Evolutionary conservation across 371 early-diverging fungal species (phyloP).

Genomic region (Mortierella polycephala): DNA sequence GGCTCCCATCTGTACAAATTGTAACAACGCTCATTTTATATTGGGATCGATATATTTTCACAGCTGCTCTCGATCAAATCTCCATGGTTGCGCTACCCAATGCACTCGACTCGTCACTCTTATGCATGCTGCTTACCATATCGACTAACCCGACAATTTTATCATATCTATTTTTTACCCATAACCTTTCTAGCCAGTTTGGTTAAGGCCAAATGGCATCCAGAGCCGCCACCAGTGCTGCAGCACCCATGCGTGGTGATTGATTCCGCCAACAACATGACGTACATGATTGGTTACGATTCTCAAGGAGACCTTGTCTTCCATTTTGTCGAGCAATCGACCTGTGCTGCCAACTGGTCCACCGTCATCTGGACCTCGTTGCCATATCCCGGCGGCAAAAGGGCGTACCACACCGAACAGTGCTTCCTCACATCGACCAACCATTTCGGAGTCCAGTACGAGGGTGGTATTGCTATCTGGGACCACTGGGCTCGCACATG

Average conservation of each 20-base stretch:
- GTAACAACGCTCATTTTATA: too few relatives aligned
- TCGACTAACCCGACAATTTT: slow-evolving; percentile 4
- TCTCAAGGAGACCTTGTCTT: slow-evolving; percentile 33
- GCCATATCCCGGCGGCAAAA: slow-evolving; percentile 39
- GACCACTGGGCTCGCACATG: slow-evolving; percentile 50
- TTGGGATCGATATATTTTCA: not conserved
- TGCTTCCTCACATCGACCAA: slow-evolving; percentile 42
- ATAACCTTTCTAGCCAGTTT: slow-evolving; percentile 1
- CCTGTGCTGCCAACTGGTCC: slow-evolving; percentile 37
- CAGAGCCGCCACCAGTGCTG: slow-evolving; percentile 52
- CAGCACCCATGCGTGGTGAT: slow-evolving; percentile 49
- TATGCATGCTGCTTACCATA: slow-evolving; percentile 46
- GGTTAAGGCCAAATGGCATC: slow-evolving; percentile 30
- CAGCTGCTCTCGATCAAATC: slow-evolving; percentile 4
- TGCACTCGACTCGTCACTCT: not conserved
- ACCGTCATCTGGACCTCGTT: slow-evolving; percentile 35
- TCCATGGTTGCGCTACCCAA: not conserved
- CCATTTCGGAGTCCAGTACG: slow-evolving; percentile 44
- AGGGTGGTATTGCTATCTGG: slow-evolving; percentile 50
- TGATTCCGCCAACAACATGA: slow-evolving; percentile 35
- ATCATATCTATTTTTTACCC: not conserved
- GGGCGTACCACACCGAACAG: slow-evolving; percentile 41
- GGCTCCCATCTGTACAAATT: too few relatives aligned
- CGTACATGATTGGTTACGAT: slow-evolving; percentile 52
- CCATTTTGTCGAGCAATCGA: slow-evolving; percentile 42